A percentile compares a stretch with the other conserved stretches of the same genome.
Evolutionary conservation across 139 green algal genomes (phyloP).

Genomic region (Dunaliella sp.): DNA sequence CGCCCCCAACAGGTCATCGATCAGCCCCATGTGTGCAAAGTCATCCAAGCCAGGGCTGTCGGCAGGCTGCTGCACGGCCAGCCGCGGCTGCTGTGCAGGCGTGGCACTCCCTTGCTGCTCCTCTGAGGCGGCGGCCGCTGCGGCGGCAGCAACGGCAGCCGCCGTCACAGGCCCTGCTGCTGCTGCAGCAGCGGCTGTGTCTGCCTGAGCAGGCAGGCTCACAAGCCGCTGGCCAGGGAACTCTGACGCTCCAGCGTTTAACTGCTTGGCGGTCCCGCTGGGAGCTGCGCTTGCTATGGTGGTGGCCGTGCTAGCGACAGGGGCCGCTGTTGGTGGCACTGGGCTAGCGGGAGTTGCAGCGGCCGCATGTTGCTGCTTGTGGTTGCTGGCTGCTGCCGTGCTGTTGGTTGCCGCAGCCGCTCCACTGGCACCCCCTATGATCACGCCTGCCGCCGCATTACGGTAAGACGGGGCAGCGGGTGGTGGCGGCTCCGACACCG

Average conservation of each 20-base stretch:
- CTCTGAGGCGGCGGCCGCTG: background rate
- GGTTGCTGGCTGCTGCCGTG: background rate
- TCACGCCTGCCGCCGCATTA: conserved; percentile 41
- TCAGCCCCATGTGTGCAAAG: conserved; percentile 83
- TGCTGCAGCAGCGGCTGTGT: background rate
- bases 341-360: background rate
- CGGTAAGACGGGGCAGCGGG: conserved; percentile 30
- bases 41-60: conserved; percentile 74
- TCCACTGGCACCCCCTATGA: background rate
- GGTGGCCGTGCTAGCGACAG: background rate
- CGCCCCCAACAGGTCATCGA: conserved; percentile 65
- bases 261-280: background rate
- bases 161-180: conserved; percentile 5
- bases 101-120: background rate
- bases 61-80: conserved; percentile 2
- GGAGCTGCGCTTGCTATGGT: background rate
- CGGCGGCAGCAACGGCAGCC: background rate
- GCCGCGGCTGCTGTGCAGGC: background rate
- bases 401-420: background rate
- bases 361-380: conserved; percentile 10
- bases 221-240: conserved; percentile 16
- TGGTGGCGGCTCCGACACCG: background rate
- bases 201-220: background rate
- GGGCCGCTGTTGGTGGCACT: background rate
- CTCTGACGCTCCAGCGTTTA: conserved; percentile 19